These are phyloP conservation scores for Paraconiothyrium brasiliense DNA, from an alignment of 2,329 filamentous ascomycete species.

Conservation along the genomic window DNA sequence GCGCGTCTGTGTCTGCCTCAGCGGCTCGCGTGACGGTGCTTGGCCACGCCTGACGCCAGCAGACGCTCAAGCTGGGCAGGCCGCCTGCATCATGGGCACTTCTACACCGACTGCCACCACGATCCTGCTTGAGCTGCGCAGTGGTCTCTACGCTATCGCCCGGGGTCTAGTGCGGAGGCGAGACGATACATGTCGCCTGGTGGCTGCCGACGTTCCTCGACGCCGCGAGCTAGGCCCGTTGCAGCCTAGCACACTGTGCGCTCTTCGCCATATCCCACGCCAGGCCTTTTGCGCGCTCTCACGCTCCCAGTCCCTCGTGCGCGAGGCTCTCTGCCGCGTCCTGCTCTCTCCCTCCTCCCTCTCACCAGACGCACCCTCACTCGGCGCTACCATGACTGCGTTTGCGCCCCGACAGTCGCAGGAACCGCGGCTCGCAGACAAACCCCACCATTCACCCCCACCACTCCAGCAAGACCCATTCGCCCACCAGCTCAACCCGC, in stretches of 20 bases:
- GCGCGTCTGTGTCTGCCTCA: conserved; percentile 11
- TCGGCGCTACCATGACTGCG: conserved; percentile 36
- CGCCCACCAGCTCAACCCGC: conserved; percentile 38
- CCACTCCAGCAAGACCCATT: conserved; percentile 38
- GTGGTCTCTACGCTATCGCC: not conserved
- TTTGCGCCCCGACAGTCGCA: conserved; percentile 34
- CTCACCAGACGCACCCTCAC: not conserved
- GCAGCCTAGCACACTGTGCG: conserved; percentile 27
- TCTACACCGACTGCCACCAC: not conserved
- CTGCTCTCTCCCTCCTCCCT: not conserved
- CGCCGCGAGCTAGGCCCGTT: conserved; percentile 22
- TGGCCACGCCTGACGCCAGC: conserved; percentile 20
- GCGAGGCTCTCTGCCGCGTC: conserved; percentile 4
- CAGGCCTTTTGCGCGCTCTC: conserved; percentile 7
- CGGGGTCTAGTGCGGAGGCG: conserved; percentile 13
- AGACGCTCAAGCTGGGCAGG: not conserved
- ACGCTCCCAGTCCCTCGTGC: conserved; percentile 10
- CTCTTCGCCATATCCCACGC: conserved; percentile 12
- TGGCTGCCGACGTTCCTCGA: too few relatives aligned
- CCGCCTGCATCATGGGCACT: conserved; percentile 3
- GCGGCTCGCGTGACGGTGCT: conserved; percentile 19
- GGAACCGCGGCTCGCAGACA: conserved; percentile 28
- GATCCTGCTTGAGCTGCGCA: too few relatives aligned
- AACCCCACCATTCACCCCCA: conserved; percentile 45
- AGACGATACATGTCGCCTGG: conserved; percentile 19